Percentiles rank a stretch among this genome's conserved stretches.
phyloP scores from a whole-genome alignment of 352 stramenopile species.

The Globisporangium apiculatum region DNA sequence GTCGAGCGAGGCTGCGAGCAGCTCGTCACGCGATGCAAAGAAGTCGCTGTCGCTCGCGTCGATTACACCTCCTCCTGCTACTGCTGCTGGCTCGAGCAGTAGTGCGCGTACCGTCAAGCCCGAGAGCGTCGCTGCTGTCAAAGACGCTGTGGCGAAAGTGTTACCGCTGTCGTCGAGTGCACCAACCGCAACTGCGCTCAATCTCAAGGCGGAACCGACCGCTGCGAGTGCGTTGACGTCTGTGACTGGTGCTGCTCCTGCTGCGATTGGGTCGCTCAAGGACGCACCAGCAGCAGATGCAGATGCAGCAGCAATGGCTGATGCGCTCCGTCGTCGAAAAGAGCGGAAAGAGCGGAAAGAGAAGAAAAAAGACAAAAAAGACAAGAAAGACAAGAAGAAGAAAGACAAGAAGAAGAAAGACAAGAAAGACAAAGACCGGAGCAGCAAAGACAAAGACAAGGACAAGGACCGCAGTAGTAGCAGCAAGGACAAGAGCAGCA shows the following conservation, averaged over 20 bases:
- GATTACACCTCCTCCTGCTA: background rate
- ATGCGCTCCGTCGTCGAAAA: slow-evolving; percentile 32
- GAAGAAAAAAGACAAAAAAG: slow-evolving; percentile 63
- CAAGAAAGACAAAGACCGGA: slow-evolving; percentile 14
- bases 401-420: slow-evolving; percentile 45
- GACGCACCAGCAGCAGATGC: background rate
- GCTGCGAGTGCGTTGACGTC: background rate
- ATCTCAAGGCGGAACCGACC: background rate
- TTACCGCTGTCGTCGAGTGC: background rate
- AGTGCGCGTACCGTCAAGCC: slow-evolving; percentile 1
- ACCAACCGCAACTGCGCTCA: background rate
- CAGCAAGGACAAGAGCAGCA: slow-evolving; percentile 9
- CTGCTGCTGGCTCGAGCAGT: background rate
- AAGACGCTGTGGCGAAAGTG: slow-evolving; percentile 1
- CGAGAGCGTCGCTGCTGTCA: background rate
- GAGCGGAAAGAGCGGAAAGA: slow-evolving; percentile 64
- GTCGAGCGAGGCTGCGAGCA: background rate
- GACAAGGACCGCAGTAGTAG: too few relatives aligned
- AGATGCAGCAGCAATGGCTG: background rate
- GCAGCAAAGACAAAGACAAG: slow-evolving; percentile 21
- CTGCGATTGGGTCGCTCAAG: background rate
- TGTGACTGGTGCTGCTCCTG: too few relatives aligned
- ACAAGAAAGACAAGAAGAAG: slow-evolving; percentile 48
- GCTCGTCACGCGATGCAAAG: background rate
- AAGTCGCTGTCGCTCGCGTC: background rate